Evolutionary conservation across 2,329 filamentous ascomycete species (phyloP), one percentile per base, ranked within the genome.

Genomic region (Pyrenochaeta sp.): DNA sequence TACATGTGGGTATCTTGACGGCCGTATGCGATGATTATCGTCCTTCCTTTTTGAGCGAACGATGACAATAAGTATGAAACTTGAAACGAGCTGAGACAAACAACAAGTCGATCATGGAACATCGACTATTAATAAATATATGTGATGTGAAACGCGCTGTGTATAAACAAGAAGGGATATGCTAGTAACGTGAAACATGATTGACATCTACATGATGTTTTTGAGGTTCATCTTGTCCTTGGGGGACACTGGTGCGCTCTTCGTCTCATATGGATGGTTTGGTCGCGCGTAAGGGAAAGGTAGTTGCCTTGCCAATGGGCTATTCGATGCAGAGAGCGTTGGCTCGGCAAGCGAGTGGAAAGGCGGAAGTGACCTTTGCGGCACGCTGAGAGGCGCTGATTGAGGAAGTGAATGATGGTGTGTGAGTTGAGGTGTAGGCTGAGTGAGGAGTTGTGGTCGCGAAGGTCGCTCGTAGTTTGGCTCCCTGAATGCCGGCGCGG

Each of bases 331-430:
- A 34, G 67, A 62, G 3, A 76, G 68, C 3, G 65, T 67, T 45
- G 74, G 69, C 61, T 77, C 74, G 5, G 71, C 67, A 24, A 78
- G 62, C 8, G 69, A 71, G 44, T 73, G 65, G 58, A 75, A 76
- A 24, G 71, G 49, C 54, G 76, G 76, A 15, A 78, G 63, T 15
- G 67, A 60, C 22, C 64, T 68, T 54, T 77, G 76, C 2, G 59
- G 47, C 1, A 70, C 61, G 7, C 61, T 58, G 47, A 63, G 56
- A 8, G 68, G 66, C 19, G 68, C 62, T 36, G 70, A 69, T 30
- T 69, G 71, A 5, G 72, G 73, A 36, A 74, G 65, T 12, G 68
- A 69, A 52, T 74, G 72, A 50, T 76, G 71, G 34, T 72, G 75
- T 22, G 69, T 68, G 25, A 69, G 71, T 54, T 69, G 71, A 44